These are phyloP conservation scores for Physcomitrellopsis africana DNA, from an alignment of 225 moss, liverwort and hornwort species.

Conservation along the genomic window DNA sequence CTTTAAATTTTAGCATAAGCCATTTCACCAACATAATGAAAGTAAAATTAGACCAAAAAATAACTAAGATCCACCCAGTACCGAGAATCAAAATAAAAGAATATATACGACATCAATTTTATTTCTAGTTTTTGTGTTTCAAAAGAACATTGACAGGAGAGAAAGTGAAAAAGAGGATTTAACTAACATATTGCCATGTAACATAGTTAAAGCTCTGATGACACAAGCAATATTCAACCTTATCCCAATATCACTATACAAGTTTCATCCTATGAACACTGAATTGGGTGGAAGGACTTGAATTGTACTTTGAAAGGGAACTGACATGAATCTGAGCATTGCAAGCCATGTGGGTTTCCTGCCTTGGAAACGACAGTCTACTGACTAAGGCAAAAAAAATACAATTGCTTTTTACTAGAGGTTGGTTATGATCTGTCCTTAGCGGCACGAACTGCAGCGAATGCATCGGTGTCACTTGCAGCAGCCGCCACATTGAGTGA, in stretches of 20 bases:
- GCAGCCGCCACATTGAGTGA: conserved; percentile 50
- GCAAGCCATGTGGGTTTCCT: not conserved
- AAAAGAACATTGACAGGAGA: too few relatives aligned
- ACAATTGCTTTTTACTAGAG: not conserved
- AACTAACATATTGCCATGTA: too few relatives aligned
- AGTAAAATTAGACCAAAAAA: too few relatives aligned
- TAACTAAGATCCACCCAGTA: too few relatives aligned
- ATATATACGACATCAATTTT: too few relatives aligned
- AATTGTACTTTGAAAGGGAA: conserved; percentile 5
- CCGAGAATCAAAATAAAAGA: too few relatives aligned
- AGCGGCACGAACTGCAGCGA: conserved; percentile 80
- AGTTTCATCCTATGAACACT: not conserved
- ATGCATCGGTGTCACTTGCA: conserved; percentile 71
- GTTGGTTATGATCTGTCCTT: conserved; percentile 66
- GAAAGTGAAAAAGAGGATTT: too few relatives aligned
- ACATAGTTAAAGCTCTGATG: too few relatives aligned
- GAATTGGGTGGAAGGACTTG: not conserved
- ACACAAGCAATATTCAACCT: too few relatives aligned
- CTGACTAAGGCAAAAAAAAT: not conserved
- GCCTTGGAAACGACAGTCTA: conserved; percentile 1
- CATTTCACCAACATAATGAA: too few relatives aligned
- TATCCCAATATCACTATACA: not conserved
- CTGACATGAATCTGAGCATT: not conserved
- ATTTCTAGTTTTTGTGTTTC: too few relatives aligned
- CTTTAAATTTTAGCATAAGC: too few relatives aligned